Evolutionary conservation across 2,329 filamentous ascomycete species (phyloP), one percentile per base, ranked within the genome.

Genomic region (Dothiorella sarmentorum): DNA sequence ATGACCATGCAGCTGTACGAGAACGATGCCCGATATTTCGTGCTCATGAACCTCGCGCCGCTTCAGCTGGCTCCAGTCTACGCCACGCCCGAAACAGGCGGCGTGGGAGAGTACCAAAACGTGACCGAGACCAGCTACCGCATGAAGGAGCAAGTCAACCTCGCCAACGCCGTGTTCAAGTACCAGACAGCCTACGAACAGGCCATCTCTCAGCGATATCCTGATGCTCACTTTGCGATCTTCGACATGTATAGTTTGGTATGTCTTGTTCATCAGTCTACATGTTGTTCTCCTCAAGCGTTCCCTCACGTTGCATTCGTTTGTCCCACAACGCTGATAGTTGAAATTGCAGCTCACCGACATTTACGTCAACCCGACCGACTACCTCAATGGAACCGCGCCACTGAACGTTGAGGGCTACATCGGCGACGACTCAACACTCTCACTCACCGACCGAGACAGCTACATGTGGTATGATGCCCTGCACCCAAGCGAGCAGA

Each of bases 401-500:
- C 86, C 87, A 3, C 77, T 82, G 5, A 85, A 90, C 66, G 82
- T 85, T 1, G 82, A 80, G 0, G 82, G 82, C 0, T 83, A 45
- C 13, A 82, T 43, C 72, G 81, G 20, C 91, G 88, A 65, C 66
- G 74, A 59, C 56, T 64, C 7, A 72, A 74, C 4, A 63, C 62
- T 6, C 69, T 75, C 49, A 82, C 80, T 63, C 65, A 63, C 10
- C 37, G 51, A 26, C 53, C 61, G 31, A 15, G 45, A 45, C 20
- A 56, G 29, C 44, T 92, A 83, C 68, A 63, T 90, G 69, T 92
- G 88, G 87, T 89, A 80, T 65, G 88, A 93, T 71, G 82, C 85
- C 67, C 70, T 92, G 67, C 89, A 93, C 74, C 87, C 88, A 0
- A 85, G 84, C 27, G 80, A 85, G 71, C 82, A 83, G 71, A 81